phyloP scores from a whole-genome alignment of 2,329 filamentous ascomycete species.

The Phialophora macrospora region DNA sequence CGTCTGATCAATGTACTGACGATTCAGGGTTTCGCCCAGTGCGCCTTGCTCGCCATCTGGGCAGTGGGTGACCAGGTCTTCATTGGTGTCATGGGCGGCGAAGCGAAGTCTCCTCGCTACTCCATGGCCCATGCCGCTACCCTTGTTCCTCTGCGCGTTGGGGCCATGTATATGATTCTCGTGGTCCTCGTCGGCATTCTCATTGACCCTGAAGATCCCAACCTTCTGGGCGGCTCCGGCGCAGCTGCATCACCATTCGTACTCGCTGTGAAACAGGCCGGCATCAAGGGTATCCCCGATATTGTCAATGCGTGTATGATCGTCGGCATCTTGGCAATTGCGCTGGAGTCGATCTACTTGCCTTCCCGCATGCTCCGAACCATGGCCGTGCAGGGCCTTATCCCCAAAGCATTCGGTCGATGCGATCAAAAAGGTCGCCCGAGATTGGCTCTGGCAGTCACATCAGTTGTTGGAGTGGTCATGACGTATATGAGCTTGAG shows the following conservation, averaged over 20 bases:
- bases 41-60: slow-evolving; percentile 42
- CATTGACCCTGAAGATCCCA: slow-evolving; percentile 39
- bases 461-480: slow-evolving; percentile 37
- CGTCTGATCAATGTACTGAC: neutral
- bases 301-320: slow-evolving; percentile 45
- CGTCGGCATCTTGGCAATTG: slow-evolving; percentile 43
- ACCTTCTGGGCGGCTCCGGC: slow-evolving; percentile 41
- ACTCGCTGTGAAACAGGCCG: slow-evolving; percentile 41
- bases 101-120: slow-evolving; percentile 44
- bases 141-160: slow-evolving; percentile 44
- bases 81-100: slow-evolving; percentile 46
- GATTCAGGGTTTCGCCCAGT: slow-evolving; percentile 42
- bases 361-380: slow-evolving; percentile 43
- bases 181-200: slow-evolving; percentile 41
- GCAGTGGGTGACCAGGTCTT: slow-evolving; percentile 45
- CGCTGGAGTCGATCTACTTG: slow-evolving; percentile 44
- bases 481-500: slow-evolving; percentile 45
- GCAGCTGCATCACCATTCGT: slow-evolving; percentile 44
- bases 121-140: slow-evolving; percentile 45
- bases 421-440: slow-evolving; percentile 44
- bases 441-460: slow-evolving; percentile 41
- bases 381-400: slow-evolving; percentile 42
- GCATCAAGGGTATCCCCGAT: slow-evolving; percentile 42
- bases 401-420: slow-evolving; percentile 41
- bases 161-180: slow-evolving; percentile 42